Conservation (phyloP, 331 rosid species). For the Arachis monticola region DNA sequence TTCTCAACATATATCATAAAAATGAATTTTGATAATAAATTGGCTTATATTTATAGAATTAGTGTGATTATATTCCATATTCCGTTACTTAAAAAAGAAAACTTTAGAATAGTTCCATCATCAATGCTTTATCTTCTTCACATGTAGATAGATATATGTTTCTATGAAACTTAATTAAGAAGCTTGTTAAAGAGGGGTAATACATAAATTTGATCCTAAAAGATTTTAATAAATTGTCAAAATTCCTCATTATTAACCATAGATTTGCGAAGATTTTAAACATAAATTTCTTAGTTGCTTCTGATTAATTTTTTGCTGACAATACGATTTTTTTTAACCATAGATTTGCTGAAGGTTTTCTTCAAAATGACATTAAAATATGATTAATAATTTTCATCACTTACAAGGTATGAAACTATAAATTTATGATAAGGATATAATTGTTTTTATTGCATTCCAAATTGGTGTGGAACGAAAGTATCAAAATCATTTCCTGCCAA, state of each 20-base stretch:
- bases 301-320: slow-evolving; percentile 5
- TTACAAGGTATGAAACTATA: not conserved
- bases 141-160: not conserved
- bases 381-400: slow-evolving; percentile 2
- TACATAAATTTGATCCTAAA: not conserved
- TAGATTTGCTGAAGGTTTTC: not conserved
- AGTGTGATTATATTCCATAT: not conserved
- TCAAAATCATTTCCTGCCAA: slow-evolving; percentile 15
- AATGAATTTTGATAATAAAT: not conserved
- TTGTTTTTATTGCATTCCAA: not conserved
- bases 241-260: not conserved
- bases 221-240: not conserved
- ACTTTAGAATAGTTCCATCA: slow-evolving; percentile 1
- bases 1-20: not conserved
- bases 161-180: not conserved
- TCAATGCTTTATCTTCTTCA: not conserved
- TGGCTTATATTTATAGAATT: not conserved
- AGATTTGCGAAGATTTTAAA: not conserved
- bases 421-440: slow-evolving; percentile 11
- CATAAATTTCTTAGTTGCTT: not conserved
- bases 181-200: not conserved
- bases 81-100: not conserved
- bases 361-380: slow-evolving; percentile 1
- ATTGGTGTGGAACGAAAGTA: not conserved
- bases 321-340: not conserved